Percentiles rank a stretch among this genome's conserved stretches.
phyloP scores from a whole-genome alignment of 2,329 filamentous ascomycete genomes.

The Chrysoporthe cubensis region DNA sequence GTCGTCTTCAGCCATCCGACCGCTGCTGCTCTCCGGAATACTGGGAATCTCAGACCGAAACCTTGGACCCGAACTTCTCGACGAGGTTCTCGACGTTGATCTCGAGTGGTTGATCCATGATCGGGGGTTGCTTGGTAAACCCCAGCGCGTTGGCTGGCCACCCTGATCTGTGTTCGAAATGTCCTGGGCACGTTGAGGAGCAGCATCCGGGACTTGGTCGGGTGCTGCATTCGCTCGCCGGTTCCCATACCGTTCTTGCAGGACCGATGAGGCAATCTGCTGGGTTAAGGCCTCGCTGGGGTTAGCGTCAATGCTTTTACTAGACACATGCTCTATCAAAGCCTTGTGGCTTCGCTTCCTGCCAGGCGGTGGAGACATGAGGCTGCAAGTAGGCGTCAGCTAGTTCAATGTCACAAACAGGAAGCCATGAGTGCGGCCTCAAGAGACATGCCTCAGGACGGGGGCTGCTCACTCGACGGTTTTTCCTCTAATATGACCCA shows the following conservation, averaged over 20 bases:
- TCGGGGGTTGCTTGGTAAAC: constrained; percentile 11
- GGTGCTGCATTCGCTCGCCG: constrained; percentile 8
- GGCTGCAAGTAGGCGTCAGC: constrained; percentile 19
- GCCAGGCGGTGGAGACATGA: constrained; percentile 27
- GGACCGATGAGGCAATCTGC: constrained; percentile 24
- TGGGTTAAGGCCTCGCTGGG: constrained; percentile 25
- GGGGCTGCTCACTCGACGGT: not conserved
- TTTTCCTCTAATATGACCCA: constrained; percentile 7
- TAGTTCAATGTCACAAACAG: not conserved
- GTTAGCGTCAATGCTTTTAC: constrained; percentile 22
- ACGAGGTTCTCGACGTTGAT: not conserved
- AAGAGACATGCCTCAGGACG: not conserved
- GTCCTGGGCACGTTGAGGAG: constrained; percentile 16
- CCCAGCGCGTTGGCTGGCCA: constrained; percentile 18
- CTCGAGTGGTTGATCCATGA: constrained; percentile 6
- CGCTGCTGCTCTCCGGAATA: not conserved
- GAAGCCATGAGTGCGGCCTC: no score
- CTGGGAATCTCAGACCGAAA: not conserved
- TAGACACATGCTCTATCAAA: constrained; percentile 14
- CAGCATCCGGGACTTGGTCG: constrained; percentile 11
- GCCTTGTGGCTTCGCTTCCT: constrained; percentile 20
- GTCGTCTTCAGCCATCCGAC: constrained; percentile 11
- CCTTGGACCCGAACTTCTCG: not conserved
- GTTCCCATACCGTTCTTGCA: constrained; percentile 19
- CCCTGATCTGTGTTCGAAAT: constrained; percentile 9